Base-by-base conservation (phyloP, 2,329 filamentous ascomycete genomes). In the Dendryphion nanum region DNA sequence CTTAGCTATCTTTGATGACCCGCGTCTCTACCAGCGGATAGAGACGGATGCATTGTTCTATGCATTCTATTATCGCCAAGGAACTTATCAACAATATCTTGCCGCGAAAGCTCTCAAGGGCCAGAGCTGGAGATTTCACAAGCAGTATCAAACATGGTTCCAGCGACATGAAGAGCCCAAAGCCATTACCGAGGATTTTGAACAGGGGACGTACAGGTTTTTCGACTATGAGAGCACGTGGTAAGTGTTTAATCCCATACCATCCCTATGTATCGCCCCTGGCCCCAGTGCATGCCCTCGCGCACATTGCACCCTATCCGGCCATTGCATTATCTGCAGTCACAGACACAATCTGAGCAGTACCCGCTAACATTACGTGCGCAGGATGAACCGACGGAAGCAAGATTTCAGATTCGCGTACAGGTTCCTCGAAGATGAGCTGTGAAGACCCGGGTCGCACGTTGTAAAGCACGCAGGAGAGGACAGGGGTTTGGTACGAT, bases 141-240 rank as follows among this genome's bases (percentile, higher is more conserved):
- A 98, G 75, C 93, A 97, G 67, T 98, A 98, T 63, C 93, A 69
- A 68, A 98, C 93, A 1, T 98, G 93, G 93, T 98, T 98, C 61
- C 93, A 98, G 68, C 80, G 93, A 35, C 93, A 98, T 53, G 93
- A 98, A 63, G 93, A 98, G 72, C 93, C 93, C 14, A 98, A 98
- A 75, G 90, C 83, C 55, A 98, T 98, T 60, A 97, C 93, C 0
- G 93, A 98, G 68, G 93, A 98, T 70, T 97, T 89, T 62, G 93
- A 98, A 71, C 93, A 98, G 70, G 93, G 93, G 47, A 98, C 93
- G 17, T 98, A 98, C 73, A 84, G 93, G 35, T 98, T 98, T 75
- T 98, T 98, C 68, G 93, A 98, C 70, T 98, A 98, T 64, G 93
- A 98, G 71, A 95, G 88, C 68, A 98, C 93, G 61, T 98, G 93